phyloP scores from a whole-genome alignment of 768 basidiomycete genomes.

The Tulasnella sp. region DNA sequence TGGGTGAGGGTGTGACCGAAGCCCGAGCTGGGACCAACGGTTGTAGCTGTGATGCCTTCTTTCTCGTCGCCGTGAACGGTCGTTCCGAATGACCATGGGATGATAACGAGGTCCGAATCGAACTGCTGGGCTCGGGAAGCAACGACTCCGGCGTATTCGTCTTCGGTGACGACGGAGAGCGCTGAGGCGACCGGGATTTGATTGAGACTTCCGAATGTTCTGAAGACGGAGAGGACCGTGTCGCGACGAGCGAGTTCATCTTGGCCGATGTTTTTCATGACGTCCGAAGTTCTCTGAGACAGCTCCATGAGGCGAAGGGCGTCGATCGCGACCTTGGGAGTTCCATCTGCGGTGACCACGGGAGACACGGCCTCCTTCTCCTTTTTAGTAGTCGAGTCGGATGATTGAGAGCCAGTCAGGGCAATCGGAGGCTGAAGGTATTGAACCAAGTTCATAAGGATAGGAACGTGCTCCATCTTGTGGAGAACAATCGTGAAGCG shows the following conservation, averaged over 20 bases:
- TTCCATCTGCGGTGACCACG: slow-evolving; percentile 35
- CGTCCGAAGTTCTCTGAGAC: slow-evolving; percentile 82
- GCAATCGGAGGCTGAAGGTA: slow-evolving; percentile 45
- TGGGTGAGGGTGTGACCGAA: slow-evolving; percentile 40
- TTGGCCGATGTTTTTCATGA: slow-evolving; percentile 80
- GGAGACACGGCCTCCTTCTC: slow-evolving; percentile 4
- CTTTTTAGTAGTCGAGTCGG: slow-evolving; percentile 29
- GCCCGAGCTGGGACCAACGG: slow-evolving; percentile 15
- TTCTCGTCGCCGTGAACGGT: slow-evolving; percentile 38
- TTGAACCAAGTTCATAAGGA: slow-evolving; percentile 51
- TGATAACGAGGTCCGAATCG: slow-evolving; percentile 71
- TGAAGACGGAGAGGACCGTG: slow-evolving; percentile 70
- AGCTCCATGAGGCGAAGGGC: slow-evolving; percentile 89
- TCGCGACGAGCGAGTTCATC: slow-evolving; percentile 65
- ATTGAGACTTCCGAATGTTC: slow-evolving; percentile 76
- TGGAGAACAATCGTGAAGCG: slow-evolving; percentile 49
- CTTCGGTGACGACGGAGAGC: slow-evolving; percentile 74
- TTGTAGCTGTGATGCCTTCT: background rate
- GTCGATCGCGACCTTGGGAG: slow-evolving; percentile 53
- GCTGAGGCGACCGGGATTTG: slow-evolving; percentile 66
- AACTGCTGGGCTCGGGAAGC: slow-evolving; percentile 59
- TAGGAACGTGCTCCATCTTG: slow-evolving; percentile 49
- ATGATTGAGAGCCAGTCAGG: background rate
- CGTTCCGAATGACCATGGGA: slow-evolving; percentile 77
- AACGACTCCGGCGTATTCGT: slow-evolving; percentile 72